Evolutionary conservation across 345 rosid species (phyloP).

Genomic region (Durio zibethinus): DNA sequence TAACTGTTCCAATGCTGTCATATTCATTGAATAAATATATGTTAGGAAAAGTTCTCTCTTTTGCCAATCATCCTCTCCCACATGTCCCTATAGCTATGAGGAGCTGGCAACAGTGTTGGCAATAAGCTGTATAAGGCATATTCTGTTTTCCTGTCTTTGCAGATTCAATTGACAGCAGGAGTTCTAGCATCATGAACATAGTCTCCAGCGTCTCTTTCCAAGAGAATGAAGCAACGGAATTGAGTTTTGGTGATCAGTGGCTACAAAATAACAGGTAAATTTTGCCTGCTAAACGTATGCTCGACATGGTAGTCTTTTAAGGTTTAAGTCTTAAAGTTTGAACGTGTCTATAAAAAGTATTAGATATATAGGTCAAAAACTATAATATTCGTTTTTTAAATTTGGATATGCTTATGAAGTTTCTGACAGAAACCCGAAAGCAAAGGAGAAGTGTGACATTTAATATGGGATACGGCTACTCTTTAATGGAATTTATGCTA

Average conservation of each 20-base stretch:
- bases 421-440: background rate
- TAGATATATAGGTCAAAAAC: background rate
- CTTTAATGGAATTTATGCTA: background rate
- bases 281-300: background rate
- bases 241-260: conserved; percentile 21
- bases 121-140: background rate
- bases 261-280: conserved; percentile 29
- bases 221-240: conserved; percentile 15
- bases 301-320: background rate
- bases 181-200: conserved; percentile 25
- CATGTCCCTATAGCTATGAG: background rate
- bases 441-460: background rate
- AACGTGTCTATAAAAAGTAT: background rate
- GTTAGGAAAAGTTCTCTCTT: background rate
- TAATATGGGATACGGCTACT: background rate
- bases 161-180: conserved; percentile 29
- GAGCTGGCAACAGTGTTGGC: background rate
- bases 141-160: conserved; percentile 1
- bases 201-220: conserved; percentile 20
- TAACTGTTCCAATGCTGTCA: background rate
- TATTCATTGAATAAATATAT: background rate
- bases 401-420: background rate
- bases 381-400: background rate
- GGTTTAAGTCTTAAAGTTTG: background rate
- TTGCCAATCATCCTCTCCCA: background rate